Conservation (phyloP, 768 basidiomycete genomes). For the Mycena crocata region DNA sequence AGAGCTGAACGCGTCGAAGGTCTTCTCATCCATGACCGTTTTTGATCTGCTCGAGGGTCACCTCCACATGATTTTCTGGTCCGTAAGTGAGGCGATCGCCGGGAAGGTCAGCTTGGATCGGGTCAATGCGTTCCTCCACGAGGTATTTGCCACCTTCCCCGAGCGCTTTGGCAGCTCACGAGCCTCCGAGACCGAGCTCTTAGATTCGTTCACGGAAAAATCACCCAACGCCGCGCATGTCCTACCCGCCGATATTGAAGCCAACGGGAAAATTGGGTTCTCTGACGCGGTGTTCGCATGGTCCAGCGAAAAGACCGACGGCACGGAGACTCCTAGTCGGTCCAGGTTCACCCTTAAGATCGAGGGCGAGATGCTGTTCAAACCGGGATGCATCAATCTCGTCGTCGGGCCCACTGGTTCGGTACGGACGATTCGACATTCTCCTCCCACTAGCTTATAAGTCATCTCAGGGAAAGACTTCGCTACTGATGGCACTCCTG, state of each 20-base stretch:
- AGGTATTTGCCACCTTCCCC: constrained; percentile 38
- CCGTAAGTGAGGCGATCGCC: constrained; percentile 39
- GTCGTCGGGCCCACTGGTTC: constrained; percentile 70
- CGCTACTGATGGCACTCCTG: constrained; percentile 72
- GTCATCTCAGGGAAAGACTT: constrained; percentile 62
- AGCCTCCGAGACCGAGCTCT: constrained; percentile 56
- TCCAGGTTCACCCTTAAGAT: constrained; percentile 63
- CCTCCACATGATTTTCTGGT: constrained; percentile 51
- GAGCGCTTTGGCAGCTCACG: constrained; percentile 1
- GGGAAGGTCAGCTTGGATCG: constrained; percentile 78
- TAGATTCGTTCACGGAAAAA: constrained; percentile 55
- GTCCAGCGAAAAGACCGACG: constrained; percentile 48
- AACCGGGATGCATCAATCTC: constrained; percentile 63
- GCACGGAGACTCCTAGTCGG: constrained; percentile 48
- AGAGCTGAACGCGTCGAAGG: constrained; percentile 54
- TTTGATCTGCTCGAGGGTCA: constrained; percentile 72
- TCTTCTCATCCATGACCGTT: constrained; percentile 67
- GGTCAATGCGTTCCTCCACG: constrained; percentile 53
- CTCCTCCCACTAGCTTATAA: not conserved
- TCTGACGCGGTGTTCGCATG: constrained; percentile 67
- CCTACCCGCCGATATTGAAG: not conserved
- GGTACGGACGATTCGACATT: not conserved
- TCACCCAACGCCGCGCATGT: constrained; percentile 15
- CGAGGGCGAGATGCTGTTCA: constrained; percentile 66
- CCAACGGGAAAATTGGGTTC: constrained; percentile 58